Evolutionary conservation across 2,329 filamentous ascomycete genomes (phyloP), one percentile per base, ranked within the genome.

Genomic region (Curvularia sp.): DNA sequence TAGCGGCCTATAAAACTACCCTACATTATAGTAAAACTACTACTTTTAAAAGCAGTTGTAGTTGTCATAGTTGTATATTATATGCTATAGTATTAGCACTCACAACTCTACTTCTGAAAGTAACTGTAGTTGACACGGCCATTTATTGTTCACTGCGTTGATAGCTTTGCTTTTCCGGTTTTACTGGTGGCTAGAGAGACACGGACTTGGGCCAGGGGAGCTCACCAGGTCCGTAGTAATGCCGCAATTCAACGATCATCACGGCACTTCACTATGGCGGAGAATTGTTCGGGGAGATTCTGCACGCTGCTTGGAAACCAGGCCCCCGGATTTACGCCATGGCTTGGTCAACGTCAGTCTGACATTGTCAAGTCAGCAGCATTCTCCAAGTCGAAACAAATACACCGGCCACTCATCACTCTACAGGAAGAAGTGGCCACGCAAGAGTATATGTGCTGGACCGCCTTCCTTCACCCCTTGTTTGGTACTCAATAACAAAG

Each of bases 341-440:
- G 15, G 15, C 33, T 50, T 28, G n/a, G 48, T 41, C 24, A 41
- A 50, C 24, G 48, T 50, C 35, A 50, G 22, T 20, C 35, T 41
- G 46, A 31, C n/a, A 30, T 30, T 31, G n/a, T 24, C 1, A 41
- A 41, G 35, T 22, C 9, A n/a, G 6, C n/a, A 41, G 35, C 1
- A 5, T 5, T 30, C 24, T 22, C 28, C 3, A 24, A 30, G 4
- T n/a, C 31, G 9, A 49, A 6, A 49, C 46, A 5, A 22, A 43
- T 26, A 26, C 42, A 18, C 24, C 24, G 13, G 13, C 13, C 12
- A 20, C n/a, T 18, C 35, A 9, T 38, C 7, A 18, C 15, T 38
- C 15, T 12, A 38, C 6, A 38, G n/a, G 6, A 18, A 3, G n/a
- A n/a, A n/a, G n/a, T n/a, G 35, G 35, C 15, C 15, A 18, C 15